These are phyloP conservation scores for Hanseniaspora occidentalis DNA, from an alignment of 805 yeast species.

Conservation along the genomic window DNA sequence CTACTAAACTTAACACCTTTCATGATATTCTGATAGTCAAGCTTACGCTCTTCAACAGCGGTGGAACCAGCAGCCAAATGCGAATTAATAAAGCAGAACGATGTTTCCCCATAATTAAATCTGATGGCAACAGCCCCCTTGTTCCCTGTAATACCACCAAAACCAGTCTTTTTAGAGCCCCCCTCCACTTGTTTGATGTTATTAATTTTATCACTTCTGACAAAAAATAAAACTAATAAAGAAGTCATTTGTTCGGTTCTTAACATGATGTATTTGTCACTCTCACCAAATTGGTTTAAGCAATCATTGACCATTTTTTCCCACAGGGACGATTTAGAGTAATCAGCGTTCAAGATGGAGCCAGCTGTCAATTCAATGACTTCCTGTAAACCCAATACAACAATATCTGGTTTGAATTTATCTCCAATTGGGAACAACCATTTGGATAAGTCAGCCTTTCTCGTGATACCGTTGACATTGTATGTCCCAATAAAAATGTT, in stretches of 20 bases:
- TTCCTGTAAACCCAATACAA: conserved; percentile 88
- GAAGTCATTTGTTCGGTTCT: conserved; percentile 72
- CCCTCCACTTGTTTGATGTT: conserved; percentile 79
- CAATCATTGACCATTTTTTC: conserved; percentile 51
- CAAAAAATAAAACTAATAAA: conserved; percentile 50
- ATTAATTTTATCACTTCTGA: conserved; percentile 33
- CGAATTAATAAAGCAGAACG: conserved; percentile 75
- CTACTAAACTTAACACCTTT: conserved; percentile 71
- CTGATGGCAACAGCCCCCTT: conserved; percentile 94
- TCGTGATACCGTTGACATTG: conserved; percentile 67
- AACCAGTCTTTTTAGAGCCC: conserved; percentile 87
- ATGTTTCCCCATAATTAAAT: conserved; percentile 67
- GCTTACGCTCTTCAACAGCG: conserved; percentile 74
- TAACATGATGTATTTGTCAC: conserved; percentile 44
- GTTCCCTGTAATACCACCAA: conserved; percentile 95
- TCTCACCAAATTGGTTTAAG: conserved; percentile 35
- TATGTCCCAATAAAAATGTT: conserved; percentile 71
- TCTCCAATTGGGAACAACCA: conserved; percentile 79
- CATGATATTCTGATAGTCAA: conserved; percentile 65
- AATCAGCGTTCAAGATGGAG: conserved; percentile 75
- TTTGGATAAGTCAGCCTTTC: conserved; percentile 41
- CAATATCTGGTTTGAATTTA: conserved; percentile 55
- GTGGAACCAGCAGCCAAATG: conserved; percentile 89
- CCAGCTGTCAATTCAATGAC: conserved; percentile 89
- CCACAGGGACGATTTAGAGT: conserved; percentile 71